Percentiles rank a stretch among this genome's conserved stretches.
phyloP scores from a whole-genome alignment of 2,329 filamentous ascomycete species.

The Penicillium sp. region DNA sequence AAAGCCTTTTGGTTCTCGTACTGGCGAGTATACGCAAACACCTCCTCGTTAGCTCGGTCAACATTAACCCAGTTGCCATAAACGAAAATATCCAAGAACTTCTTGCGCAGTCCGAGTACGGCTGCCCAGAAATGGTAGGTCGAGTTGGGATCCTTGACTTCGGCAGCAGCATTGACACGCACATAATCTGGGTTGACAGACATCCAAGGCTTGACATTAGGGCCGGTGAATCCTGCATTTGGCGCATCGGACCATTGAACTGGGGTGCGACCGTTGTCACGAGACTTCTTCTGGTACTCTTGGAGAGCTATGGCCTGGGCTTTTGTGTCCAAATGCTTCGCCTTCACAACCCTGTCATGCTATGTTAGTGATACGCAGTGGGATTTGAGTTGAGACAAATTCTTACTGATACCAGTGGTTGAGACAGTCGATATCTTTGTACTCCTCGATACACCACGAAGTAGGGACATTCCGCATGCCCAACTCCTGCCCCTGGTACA shows the following conservation, averaged over 20 bases:
- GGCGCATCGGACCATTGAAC: conserved; percentile 63
- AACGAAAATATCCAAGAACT: conserved; percentile 59
- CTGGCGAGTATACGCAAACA: conserved; percentile 55
- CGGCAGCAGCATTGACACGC: conserved; percentile 57
- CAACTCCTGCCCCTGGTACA: conserved; percentile 68
- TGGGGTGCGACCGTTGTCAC: conserved; percentile 67
- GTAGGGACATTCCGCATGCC: conserved; percentile 62
- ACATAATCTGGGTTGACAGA: conserved; percentile 60
- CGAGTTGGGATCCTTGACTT: conserved; percentile 41
- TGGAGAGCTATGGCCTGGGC: conserved; percentile 28
- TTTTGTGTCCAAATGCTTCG: conserved; percentile 24
- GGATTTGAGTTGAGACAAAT: conserved; percentile 13
- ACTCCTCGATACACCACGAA: conserved; percentile 60
- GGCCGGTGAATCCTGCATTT: conserved; percentile 62
- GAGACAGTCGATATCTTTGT: conserved; percentile 61
- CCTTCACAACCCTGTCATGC: conserved; percentile 29
- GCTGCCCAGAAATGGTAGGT: conserved; percentile 60
- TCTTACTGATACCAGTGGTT: conserved; percentile 52
- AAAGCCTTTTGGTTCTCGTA: conserved; percentile 32
- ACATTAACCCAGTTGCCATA: conserved; percentile 61
- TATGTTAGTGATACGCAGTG: background rate
- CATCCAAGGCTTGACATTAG: conserved; percentile 62
- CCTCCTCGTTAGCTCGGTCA: conserved; percentile 47
- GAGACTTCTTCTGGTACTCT: conserved; percentile 40
- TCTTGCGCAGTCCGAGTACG: conserved; percentile 58